These are phyloP conservation scores for Hyphodiscus hymeniophilus DNA, from an alignment of 495 filamentous ascomycete species.

Conservation along the genomic window DNA sequence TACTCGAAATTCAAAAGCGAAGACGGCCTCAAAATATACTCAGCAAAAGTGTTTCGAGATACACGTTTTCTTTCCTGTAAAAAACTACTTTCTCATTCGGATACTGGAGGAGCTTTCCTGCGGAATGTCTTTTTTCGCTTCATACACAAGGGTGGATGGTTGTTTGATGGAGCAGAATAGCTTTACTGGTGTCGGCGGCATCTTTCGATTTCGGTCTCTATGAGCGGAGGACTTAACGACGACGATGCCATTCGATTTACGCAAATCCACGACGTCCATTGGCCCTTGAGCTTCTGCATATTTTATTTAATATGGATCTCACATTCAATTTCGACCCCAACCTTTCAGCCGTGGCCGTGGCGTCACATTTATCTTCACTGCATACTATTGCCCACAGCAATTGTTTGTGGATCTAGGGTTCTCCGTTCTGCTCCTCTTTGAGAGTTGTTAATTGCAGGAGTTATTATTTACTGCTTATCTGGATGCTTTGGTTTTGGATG, in stretches of 20 bases:
- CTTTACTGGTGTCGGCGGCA: not conserved
- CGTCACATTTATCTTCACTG: no score
- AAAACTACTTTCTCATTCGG: slow-evolving; percentile 7
- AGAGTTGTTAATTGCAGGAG: no score
- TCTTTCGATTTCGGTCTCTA: not conserved
- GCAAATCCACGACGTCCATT: no score
- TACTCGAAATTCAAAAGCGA: not conserved
- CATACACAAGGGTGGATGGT: slow-evolving; percentile 9
- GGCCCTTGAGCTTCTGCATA: no score
- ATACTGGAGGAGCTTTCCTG: not conserved
- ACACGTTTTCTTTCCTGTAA: slow-evolving; percentile 2
- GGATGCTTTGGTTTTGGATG: slow-evolving; percentile 1
- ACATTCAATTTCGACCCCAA: no score
- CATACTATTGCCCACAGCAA: no score
- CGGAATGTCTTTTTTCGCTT: not conserved
- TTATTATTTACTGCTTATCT: not conserved
- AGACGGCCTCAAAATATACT: not conserved
- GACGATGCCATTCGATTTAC: no score
- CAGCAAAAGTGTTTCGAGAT: slow-evolving; percentile 4
- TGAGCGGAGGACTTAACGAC: not conserved
- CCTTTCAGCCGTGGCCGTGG: no score
- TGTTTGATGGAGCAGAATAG: not conserved
- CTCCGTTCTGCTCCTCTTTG: no score
- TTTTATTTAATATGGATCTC: no score
- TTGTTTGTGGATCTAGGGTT: no score